Percentiles rank a stretch among this genome's conserved stretches.
Evolutionary conservation across 1,139 yeast genomes (phyloP).

Genomic region (Suhomyces choctaworum): DNA sequence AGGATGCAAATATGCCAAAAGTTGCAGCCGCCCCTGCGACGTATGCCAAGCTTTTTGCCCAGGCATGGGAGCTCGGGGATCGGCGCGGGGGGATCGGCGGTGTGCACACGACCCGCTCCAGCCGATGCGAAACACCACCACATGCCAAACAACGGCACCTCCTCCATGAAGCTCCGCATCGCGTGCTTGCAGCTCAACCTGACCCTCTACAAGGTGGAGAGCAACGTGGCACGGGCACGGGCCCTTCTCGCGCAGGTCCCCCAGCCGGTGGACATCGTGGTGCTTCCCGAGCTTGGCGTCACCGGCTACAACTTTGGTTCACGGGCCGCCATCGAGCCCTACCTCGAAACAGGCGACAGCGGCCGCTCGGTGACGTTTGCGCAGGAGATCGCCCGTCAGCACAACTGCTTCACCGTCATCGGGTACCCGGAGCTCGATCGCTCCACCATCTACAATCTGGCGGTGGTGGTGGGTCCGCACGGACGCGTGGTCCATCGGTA

Average conservation of each 20-base stretch:
- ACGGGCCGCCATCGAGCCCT: constrained; percentile 57
- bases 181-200: constrained; percentile 76
- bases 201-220: constrained; percentile 55
- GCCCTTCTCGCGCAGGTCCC: constrained; percentile 32
- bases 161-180: constrained; percentile 41
- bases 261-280: constrained; percentile 56
- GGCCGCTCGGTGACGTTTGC: constrained; percentile 56
- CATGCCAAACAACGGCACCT: too few relatives aligned
- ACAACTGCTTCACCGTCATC: constrained; percentile 67
- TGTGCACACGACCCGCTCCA: too few relatives aligned
- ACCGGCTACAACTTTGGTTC: constrained; percentile 78
- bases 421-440: constrained; percentile 73
- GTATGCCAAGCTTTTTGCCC: neutral
- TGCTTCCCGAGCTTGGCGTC: constrained; percentile 81
- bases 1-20: too few relatives aligned
- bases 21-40: too few relatives aligned
- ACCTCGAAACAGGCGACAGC: constrained; percentile 43
- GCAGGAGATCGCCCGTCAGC: constrained; percentile 45
- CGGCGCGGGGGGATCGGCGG: too few relatives aligned
- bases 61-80: neutral
- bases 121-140: too few relatives aligned
- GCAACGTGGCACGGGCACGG: constrained; percentile 53
- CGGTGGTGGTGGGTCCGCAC: constrained; percentile 57
- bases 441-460: constrained; percentile 63
- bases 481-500: constrained; percentile 69